phyloP scores from a whole-genome alignment of 139 green algal species.

The Gonium pectorale region DNA sequence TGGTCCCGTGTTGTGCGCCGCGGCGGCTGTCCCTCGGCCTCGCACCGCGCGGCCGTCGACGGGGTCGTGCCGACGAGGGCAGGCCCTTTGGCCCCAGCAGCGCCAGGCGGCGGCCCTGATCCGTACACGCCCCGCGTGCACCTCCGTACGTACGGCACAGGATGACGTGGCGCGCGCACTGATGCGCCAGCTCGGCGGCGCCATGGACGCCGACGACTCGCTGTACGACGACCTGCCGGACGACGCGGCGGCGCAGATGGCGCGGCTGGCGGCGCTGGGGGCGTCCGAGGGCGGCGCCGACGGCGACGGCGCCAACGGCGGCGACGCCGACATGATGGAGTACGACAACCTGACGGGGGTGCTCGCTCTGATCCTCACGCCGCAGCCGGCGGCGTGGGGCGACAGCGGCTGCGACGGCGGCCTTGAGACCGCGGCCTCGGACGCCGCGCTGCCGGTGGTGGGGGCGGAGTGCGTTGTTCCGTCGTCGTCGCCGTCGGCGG shows the following conservation, averaged over 20 bases:
- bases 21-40: background rate
- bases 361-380: constrained; percentile 19
- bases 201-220: no score
- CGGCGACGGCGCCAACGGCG: background rate
- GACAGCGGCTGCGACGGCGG: background rate
- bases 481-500: background rate
- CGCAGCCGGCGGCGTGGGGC: constrained; percentile 21
- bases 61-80: background rate
- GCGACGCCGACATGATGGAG: background rate
- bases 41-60: background rate
- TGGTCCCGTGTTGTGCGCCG: background rate
- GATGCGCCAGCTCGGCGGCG: constrained; percentile 23
- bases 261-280: background rate
- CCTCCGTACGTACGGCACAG: no score
- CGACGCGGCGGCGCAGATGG: background rate
- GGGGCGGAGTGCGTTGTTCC: background rate
- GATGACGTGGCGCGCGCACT: constrained; percentile 30
- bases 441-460: constrained; percentile 24
- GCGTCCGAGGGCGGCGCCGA: background rate
- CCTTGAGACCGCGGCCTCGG: background rate
- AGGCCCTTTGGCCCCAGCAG: background rate
- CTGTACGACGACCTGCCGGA: background rate
- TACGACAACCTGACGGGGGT: background rate
- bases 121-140: background rate
- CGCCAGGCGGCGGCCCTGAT: no score